A percentile compares a stretch with the other conserved stretches of the same genome.
phyloP scores from a whole-genome alignment of 495 filamentous ascomycete species.

The Talaromyces stipitatus region DNA sequence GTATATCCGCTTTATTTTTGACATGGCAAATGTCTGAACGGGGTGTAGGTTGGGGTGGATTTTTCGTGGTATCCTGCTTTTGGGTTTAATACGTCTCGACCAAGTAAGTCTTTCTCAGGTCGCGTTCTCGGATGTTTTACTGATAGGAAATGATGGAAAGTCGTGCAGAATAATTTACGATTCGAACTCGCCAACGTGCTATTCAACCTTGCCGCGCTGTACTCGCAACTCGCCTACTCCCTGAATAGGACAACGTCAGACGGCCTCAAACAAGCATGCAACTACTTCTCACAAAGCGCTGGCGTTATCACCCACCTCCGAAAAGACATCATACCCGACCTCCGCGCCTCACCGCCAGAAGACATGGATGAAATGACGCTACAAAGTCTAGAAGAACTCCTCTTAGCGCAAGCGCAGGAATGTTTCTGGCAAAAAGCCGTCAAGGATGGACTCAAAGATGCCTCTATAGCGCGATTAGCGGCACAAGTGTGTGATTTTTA shows the following conservation, averaged over 20 bases:
- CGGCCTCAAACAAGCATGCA: conserved; percentile 81
- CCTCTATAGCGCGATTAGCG: conserved; percentile 81
- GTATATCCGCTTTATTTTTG: conserved; percentile 15
- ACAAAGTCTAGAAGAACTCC: conserved; percentile 72
- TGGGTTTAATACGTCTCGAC: conserved; percentile 77
- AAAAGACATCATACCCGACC: conserved; percentile 69
- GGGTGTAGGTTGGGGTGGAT: conserved; percentile 74
- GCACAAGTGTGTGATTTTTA: conserved; percentile 92
- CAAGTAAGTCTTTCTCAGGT: conserved; percentile 34
- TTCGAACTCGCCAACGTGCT: conserved; percentile 93
- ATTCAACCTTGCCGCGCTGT: conserved; percentile 87
- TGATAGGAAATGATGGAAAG: conserved; percentile 12
- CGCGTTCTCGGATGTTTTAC: background rate
- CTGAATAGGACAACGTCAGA: conserved; percentile 74
- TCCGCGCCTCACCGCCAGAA: conserved; percentile 79
- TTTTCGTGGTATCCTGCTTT: conserved; percentile 94
- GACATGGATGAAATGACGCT: conserved; percentile 91
- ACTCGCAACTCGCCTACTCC: conserved; percentile 81
- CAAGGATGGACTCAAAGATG: conserved; percentile 87
- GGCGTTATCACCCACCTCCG: conserved; percentile 79
- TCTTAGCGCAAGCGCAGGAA: conserved; percentile 89
- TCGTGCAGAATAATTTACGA: conserved; percentile 84
- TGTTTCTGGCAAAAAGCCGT: conserved; percentile 98
- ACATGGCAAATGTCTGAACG: background rate
- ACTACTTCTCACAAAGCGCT: conserved; percentile 84